Conservation (phyloP, 1,139 yeast genomes). For the Yamadazyma sp. region DNA sequence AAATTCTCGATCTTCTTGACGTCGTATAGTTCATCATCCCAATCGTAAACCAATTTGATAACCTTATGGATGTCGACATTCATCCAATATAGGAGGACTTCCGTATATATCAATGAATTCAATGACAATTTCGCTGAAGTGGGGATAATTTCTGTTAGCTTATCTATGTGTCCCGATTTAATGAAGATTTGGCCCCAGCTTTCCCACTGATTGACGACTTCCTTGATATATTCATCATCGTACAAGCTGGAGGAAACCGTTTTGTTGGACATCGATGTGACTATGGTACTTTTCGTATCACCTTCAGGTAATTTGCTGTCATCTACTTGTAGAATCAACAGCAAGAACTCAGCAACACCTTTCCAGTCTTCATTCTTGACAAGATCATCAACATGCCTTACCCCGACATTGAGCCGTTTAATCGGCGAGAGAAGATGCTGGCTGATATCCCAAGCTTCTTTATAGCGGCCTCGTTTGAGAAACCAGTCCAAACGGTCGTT, state of each 20-base stretch:
- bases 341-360: constrained; percentile 54
- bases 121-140: constrained; percentile 35
- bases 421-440: constrained; percentile 50
- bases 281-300: constrained; percentile 32
- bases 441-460: constrained; percentile 79
- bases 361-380: constrained; percentile 55
- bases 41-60: constrained; percentile 41
- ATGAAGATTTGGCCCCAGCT: constrained; percentile 60
- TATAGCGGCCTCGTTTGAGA: constrained; percentile 49
- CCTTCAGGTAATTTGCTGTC: constrained; percentile 28
- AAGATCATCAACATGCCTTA: constrained; percentile 59
- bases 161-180: constrained; percentile 45
- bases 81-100: constrained; percentile 53
- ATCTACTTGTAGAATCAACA: constrained; percentile 35
- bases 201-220: constrained; percentile 61
- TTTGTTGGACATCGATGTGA: constrained; percentile 15
- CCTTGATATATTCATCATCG: constrained; percentile 31
- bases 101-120: constrained; percentile 46
- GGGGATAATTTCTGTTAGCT: constrained; percentile 58
- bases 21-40: constrained; percentile 65
- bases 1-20: constrained; percentile 41
- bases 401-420: constrained; percentile 61
- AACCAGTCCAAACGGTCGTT: constrained; percentile 77
- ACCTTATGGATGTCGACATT: constrained; percentile 33
- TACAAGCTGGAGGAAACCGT: constrained; percentile 13